A percentile compares a stretch with the other conserved stretches of the same genome.
Conservation (phyloP, 2,329 filamentous ascomycete species). For the Paraphaeosphaeria sporulosa region DNA sequence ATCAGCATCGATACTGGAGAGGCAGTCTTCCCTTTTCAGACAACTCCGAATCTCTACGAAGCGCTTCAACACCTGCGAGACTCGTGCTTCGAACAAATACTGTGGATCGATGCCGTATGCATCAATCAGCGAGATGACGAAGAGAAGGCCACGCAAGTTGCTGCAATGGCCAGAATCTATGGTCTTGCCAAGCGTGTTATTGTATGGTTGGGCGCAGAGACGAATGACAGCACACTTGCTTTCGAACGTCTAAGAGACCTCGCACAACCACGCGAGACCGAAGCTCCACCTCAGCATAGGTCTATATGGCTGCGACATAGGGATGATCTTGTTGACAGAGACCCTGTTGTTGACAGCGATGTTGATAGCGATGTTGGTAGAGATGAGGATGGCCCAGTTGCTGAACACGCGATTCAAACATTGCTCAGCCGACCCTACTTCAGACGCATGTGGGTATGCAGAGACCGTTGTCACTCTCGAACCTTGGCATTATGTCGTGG, state of each 20-base stretch:
- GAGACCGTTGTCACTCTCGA: neutral
- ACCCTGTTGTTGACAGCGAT: neutral
- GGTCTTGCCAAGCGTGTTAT: slow-evolving; percentile 14
- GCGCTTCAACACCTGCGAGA: slow-evolving; percentile 6
- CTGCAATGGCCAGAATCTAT: slow-evolving; percentile 24
- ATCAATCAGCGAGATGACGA: slow-evolving; percentile 15
- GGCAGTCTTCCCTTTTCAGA: neutral
- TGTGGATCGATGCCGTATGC: slow-evolving; percentile 17
- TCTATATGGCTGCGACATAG: neutral
- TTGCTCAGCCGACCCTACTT: slow-evolving; percentile 17
- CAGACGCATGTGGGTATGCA: slow-evolving; percentile 19
- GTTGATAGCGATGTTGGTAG: too few relatives aligned
- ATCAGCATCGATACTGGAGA: neutral
- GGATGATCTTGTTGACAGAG: too few relatives aligned
- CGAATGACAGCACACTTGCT: slow-evolving; percentile 3
- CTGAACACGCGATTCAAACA: neutral
- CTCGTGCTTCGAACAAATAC: neutral
- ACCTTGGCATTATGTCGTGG: neutral
- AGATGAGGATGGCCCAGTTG: neutral
- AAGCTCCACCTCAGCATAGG: too few relatives aligned
- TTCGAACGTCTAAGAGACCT: neutral
- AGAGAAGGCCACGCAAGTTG: slow-evolving; percentile 19
- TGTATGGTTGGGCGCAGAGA: slow-evolving; percentile 21
- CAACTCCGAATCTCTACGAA: slow-evolving; percentile 9
- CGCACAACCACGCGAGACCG: neutral